Conservation (phyloP, 1,139 yeast species). For the Scheffersomyces insectosa region DNA sequence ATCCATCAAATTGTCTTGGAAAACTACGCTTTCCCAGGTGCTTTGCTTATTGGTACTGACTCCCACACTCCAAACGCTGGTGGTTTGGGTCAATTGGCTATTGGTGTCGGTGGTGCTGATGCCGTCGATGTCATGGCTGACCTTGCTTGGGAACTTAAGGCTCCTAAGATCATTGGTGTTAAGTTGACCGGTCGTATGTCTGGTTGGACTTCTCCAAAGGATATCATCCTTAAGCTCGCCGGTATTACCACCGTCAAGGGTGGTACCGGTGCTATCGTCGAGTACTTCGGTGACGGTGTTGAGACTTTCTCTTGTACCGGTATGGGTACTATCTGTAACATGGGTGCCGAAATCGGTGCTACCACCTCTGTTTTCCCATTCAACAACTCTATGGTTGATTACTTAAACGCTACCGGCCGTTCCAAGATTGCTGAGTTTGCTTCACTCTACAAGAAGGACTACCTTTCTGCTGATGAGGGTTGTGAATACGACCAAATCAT, state of each 20-base stretch:
- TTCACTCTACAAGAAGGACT: conserved; percentile 68
- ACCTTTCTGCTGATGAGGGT: conserved; percentile 89
- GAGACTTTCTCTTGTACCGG: conserved; percentile 97
- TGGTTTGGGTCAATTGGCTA: conserved; percentile 98
- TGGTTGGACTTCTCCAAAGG: conserved; percentile 99
- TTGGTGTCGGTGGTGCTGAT: conserved; percentile 99
- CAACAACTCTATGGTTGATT: conserved; percentile 87
- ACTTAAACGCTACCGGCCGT: conserved; percentile 88
- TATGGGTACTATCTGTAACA: conserved; percentile 99
- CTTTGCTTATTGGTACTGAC: conserved; percentile 95
- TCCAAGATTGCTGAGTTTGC: conserved; percentile 82
- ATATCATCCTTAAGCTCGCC: conserved; percentile 91
- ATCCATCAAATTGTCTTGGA: conserved; percentile 97
- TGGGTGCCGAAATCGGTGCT: conserved; percentile 99
- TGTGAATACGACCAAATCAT: conserved; percentile 94
- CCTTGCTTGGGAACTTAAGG: conserved; percentile 97
- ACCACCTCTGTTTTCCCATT: conserved; percentile 98
- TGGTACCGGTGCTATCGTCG: conserved; percentile 98
- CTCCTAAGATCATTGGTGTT: conserved; percentile 97
- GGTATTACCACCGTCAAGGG: conserved; percentile 98
- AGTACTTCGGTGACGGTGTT: conserved; percentile 97
- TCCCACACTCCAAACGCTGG: conserved; percentile 99
- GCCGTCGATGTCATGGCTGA: conserved; percentile 98
- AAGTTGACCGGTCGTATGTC: conserved; percentile 92
- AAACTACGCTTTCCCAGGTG: conserved; percentile 98